Conservation (phyloP, 2,329 filamentous ascomycete species). For the Penicillium sp. region DNA sequence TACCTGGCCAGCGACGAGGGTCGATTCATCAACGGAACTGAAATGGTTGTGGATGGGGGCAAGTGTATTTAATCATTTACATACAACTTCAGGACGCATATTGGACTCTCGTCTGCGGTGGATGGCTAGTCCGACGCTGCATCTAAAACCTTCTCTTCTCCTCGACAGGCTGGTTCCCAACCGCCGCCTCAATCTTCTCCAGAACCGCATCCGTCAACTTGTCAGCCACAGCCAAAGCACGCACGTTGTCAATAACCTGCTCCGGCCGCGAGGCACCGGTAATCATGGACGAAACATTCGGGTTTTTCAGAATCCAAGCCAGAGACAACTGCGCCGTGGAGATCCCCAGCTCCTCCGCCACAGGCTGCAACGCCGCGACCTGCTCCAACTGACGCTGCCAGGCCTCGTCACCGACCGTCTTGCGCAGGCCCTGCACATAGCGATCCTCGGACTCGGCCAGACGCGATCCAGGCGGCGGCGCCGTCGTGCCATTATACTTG, state of each 20-base stretch:
- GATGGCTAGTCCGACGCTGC: no score
- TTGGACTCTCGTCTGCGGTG: no score
- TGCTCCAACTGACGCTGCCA: constrained; percentile 26
- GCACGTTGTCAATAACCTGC: constrained; percentile 43
- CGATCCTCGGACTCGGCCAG: constrained; percentile 56
- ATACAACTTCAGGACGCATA: no score
- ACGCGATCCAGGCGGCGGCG: constrained; percentile 57
- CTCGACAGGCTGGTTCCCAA: constrained; percentile 19
- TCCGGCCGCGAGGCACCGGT: constrained; percentile 48
- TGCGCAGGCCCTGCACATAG: constrained; percentile 51
- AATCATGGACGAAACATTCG: constrained; percentile 54
- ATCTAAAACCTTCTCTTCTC: constrained; percentile 22
- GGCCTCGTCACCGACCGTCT: constrained; percentile 44
- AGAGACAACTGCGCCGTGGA: constrained; percentile 56
- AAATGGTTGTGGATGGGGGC: constrained; percentile 63
- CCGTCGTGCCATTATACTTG: constrained; percentile 58
- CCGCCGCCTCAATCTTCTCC: constrained; percentile 46
- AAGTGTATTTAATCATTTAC: constrained; percentile 39
- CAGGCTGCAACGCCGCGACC: constrained; percentile 49
- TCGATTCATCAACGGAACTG: constrained; percentile 68
- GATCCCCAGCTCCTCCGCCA: constrained; percentile 64
- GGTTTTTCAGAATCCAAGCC: constrained; percentile 57
- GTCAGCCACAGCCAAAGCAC: constrained; percentile 44
- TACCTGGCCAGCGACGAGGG: constrained; percentile 71
- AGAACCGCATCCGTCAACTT: constrained; percentile 46